Evolutionary conservation across 139 green algal genomes (phyloP), one percentile per base, ranked within the genome.

Genomic region (Chlamydomonas sp.): DNA sequence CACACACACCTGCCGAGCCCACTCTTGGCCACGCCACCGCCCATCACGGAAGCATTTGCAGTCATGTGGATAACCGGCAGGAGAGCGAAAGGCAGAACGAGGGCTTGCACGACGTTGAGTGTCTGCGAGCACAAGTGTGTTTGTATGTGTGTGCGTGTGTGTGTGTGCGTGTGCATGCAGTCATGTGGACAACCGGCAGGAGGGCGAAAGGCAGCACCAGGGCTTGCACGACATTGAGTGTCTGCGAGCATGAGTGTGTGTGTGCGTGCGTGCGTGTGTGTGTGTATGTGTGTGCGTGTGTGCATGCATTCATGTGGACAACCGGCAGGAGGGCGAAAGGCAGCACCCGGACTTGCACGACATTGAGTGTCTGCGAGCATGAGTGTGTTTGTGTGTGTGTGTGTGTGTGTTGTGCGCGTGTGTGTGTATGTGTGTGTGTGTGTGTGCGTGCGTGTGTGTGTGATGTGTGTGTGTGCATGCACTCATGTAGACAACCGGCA

Each of bases 31-130:
- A n/a, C n/a, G n/a, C n/a, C n/a, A n/a, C n/a, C n/a, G n/a, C 72
- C n/a, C 65, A 71, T 49, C 20, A 71, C 43, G 4, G 47, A 48
- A 1, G 3, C 20, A 36, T 61, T 36, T 5, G 65, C 65, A 2
- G 43, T n/a, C 43, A 61, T 36, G 30, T 71, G 65, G 22, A 71
- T 43, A 31, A 83, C 72, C 61, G 82, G 82, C 24, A 85, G 70
- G n/a, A 88, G 69, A 1, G 80, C 78, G 71, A 90, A 90, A 3
- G 85, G 85, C 48, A 90, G 79, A 70, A 84, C 69, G 58, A 89
- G 65, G 36, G 50, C 58, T 39, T 89, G 79, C 67, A 87, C 70
- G 20, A 20, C 16, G 43, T 54, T n/a, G n/a, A n/a, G n/a, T n/a
- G n/a, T n/a, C n/a, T n/a, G n/a, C n/a, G n/a, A n/a, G n/a, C n/a